Conservation (phyloP, 106 monocot genomes). For the Acorus gramineus region DNA sequence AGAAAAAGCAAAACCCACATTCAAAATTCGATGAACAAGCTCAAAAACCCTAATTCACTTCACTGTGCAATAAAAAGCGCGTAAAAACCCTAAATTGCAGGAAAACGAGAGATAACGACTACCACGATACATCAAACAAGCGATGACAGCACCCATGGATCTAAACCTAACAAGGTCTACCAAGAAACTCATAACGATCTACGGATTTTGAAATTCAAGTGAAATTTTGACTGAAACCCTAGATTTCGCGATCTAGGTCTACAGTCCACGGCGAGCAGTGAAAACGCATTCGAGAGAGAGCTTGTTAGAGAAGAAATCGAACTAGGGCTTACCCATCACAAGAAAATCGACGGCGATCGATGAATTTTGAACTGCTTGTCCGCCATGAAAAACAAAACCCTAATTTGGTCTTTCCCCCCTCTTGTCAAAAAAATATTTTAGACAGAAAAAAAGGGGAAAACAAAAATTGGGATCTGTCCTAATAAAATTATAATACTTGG, state of each 20-base stretch:
- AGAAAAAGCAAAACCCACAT: too few species aligned
- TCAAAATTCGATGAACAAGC: too few species aligned
- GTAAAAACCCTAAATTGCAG: too few species aligned
- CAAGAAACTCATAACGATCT: too few species aligned
- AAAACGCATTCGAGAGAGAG: conserved; percentile 6
- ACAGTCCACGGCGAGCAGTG: conserved; percentile 6
- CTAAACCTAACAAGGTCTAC: too few species aligned
- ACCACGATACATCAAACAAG: too few species aligned
- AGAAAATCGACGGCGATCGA: conserved; percentile 10
- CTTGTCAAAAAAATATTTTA: conserved; percentile 8
- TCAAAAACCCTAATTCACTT: too few species aligned
- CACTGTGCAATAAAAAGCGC: too few species aligned
- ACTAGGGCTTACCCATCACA: conserved; percentile 29
- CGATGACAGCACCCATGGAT: too few species aligned
- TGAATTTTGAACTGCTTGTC: conserved; percentile 13
- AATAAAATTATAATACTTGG: too few species aligned
- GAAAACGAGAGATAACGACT: too few species aligned
- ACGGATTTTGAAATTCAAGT: too few species aligned
- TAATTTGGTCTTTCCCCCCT: neutral
- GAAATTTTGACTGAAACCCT: conserved; percentile 6
- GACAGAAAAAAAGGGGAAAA: conserved; percentile 22
- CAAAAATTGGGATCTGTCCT: conserved; percentile 9
- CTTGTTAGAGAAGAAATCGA: conserved; percentile 7
- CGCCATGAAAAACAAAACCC: conserved; percentile 10
- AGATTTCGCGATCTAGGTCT: conserved; percentile 12